Evolutionary conservation across 352 stramenopile genomes (phyloP).

Genomic region (Phytophthora brassicae): DNA sequence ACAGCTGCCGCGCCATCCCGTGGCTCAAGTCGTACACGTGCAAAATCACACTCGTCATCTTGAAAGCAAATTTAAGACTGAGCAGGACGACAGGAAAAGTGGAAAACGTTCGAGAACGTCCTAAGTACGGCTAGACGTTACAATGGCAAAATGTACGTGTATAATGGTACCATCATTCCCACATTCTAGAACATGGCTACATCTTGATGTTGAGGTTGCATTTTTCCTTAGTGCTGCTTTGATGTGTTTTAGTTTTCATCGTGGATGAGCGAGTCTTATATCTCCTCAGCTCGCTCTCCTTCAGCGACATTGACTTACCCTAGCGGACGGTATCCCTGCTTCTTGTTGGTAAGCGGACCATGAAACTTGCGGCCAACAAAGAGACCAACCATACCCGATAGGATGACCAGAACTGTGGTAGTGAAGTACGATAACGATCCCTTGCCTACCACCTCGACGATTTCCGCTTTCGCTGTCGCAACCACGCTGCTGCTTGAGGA

Average conservation of each 20-base stretch:
- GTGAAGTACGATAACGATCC: slow-evolving; percentile 51
- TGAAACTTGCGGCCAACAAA: slow-evolving; percentile 62
- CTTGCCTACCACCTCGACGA: slow-evolving; percentile 17
- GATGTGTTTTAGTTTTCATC: too few species aligned
- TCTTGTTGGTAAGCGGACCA: slow-evolving; percentile 40
- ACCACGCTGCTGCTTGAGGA: slow-evolving; percentile 19
- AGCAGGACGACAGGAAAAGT: background rate
- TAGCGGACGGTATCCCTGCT: slow-evolving; percentile 52
- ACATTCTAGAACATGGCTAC: background rate
- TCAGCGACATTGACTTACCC: slow-evolving; percentile 16
- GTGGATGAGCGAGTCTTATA: too few species aligned
- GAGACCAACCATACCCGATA: slow-evolving; percentile 47
- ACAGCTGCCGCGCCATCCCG: slow-evolving; percentile 90
- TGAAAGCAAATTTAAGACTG: slow-evolving; percentile 18
- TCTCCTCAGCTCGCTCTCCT: too few species aligned
- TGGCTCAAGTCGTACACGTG: slow-evolving; percentile 96
- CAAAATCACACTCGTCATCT: slow-evolving; percentile 70
- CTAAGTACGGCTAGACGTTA: background rate
- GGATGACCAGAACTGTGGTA: slow-evolving; percentile 49
- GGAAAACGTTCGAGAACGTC: slow-evolving; percentile 19
- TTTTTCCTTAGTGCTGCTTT: too few species aligned
- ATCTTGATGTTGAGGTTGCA: too few species aligned
- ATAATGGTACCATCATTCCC: background rate
- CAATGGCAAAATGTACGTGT: too few species aligned
- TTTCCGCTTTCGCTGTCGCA: slow-evolving; percentile 14